These are phyloP conservation scores for Chaetomium tenue DNA, from an alignment of 495 filamentous ascomycete species.

Conservation along the genomic window DNA sequence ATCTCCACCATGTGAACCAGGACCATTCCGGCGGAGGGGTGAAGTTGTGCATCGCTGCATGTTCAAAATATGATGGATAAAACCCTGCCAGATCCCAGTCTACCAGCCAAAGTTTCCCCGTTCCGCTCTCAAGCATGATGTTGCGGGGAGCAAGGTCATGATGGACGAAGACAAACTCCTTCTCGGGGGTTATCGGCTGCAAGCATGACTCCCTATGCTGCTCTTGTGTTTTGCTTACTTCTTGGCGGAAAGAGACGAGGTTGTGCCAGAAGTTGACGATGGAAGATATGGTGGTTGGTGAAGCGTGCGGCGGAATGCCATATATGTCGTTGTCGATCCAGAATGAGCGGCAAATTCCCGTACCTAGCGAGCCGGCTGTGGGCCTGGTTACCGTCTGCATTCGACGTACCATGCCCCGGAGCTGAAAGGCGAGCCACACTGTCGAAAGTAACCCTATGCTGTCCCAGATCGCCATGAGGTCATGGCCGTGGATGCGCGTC, in stretches of 20 bases:
- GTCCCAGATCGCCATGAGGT: neutral
- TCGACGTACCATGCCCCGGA: neutral
- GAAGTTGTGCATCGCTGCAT: conserved; percentile 12
- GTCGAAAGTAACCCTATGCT: neutral
- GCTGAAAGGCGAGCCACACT: neutral
- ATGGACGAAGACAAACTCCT: conserved; percentile 5
- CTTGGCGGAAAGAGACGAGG: neutral
- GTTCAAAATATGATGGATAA: conserved; percentile 14
- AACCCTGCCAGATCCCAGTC: conserved; percentile 11
- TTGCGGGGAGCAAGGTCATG: conserved; percentile 12
- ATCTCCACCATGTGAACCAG: neutral
- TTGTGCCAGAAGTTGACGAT: conserved; percentile 17
- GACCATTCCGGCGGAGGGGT: conserved; percentile 4
- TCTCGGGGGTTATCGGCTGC: neutral
- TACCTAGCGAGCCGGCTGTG: conserved; percentile 8
- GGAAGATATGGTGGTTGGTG: neutral
- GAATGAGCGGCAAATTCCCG: conserved; percentile 1
- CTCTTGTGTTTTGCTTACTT: conserved; percentile 2
- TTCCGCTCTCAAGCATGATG: conserved; percentile 8
- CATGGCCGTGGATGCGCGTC: neutral
- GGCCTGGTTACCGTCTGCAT: conserved; percentile 9
- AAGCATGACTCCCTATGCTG: conserved; percentile 8
- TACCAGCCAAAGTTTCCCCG: conserved; percentile 4
- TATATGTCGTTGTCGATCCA: conserved; percentile 13
- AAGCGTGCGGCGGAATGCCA: conserved; percentile 1